Conservation (phyloP, 805 yeast species). For the Candida argentea region DNA sequence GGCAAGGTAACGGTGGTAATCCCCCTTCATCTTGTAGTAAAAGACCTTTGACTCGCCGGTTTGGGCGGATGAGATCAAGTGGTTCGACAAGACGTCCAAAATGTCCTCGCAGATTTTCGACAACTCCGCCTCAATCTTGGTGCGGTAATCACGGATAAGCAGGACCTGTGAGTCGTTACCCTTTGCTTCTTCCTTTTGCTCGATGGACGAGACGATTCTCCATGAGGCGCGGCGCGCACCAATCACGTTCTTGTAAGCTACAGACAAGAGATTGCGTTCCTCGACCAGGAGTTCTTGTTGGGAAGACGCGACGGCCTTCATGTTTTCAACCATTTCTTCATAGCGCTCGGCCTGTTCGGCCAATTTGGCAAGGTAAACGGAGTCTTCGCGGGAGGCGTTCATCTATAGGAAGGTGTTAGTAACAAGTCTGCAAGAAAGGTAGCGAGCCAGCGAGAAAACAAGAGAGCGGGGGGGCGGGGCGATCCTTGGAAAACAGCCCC, state of each 20-base stretch:
- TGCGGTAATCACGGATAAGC: slow-evolving; percentile 87
- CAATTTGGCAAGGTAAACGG: slow-evolving; percentile 93
- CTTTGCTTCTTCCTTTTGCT: slow-evolving; percentile 95
- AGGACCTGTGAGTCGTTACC: slow-evolving; percentile 86
- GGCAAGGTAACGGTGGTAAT: slow-evolving; percentile 97
- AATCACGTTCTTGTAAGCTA: slow-evolving; percentile 96
- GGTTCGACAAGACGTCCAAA: slow-evolving; percentile 74
- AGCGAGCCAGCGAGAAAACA: not conserved
- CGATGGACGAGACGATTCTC: slow-evolving; percentile 97
- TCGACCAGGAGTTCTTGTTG: slow-evolving; percentile 95
- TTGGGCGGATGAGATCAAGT: slow-evolving; percentile 88
- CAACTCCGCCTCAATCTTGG: slow-evolving; percentile 88
- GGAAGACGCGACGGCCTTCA: slow-evolving; percentile 94
- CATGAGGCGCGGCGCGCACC: slow-evolving; percentile 99
- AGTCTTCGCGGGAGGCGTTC: slow-evolving; percentile 92
- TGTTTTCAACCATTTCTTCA: slow-evolving; percentile 98
- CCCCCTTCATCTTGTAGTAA: slow-evolving; percentile 99
- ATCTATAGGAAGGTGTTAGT: slow-evolving; percentile 19
- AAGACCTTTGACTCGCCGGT: slow-evolving; percentile 97
- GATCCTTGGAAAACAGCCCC: too few relatives aligned
- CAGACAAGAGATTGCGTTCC: slow-evolving; percentile 94
- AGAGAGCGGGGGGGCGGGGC: slow-evolving; percentile 1
- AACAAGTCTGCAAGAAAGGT: not conserved
- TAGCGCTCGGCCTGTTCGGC: slow-evolving; percentile 99
- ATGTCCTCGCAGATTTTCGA: slow-evolving; percentile 92